Evolutionary conservation across 106 monocot species (phyloP), one percentile per base, ranked within the genome.

Genomic region (Dendrobium huoshanense): DNA sequence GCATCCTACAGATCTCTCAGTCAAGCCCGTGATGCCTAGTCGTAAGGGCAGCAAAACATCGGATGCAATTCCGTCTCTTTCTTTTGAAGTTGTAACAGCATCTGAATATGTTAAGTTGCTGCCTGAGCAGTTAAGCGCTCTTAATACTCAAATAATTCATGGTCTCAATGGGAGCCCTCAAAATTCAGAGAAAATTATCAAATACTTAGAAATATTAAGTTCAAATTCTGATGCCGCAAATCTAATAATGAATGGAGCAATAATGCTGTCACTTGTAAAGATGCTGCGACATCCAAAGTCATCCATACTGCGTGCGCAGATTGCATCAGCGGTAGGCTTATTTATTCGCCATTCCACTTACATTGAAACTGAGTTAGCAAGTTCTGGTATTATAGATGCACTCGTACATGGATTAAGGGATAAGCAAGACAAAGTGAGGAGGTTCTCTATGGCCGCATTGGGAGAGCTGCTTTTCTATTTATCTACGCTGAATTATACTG

Each of bases 401-500:
- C 77, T 99, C 41, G 81, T 79, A 55, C 87, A 91, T 91, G 93
- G 99, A 4, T 80, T 99, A 80, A 95, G 99, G 79, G 99, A 99
- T 55, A 95, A 93, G 78, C 87, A 90, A n/a, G 95, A 99, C 68
- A 93, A 92, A 84, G 81, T 95, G 43, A 93, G 99, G 85, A 91
- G 95, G 77, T 93, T 88, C 45, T 99, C 83, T 77, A 99, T 99
- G 99, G 95, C 93, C 86, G 92, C 95, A 75, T 81, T 99, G 42
- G 99, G 99, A 41, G 99, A 99, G 67, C 79, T 99, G 80, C 81
- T 99, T 17, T 99, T 95, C 86, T 99, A 99, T 82, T 91, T 99
- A 76, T 93, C 95, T 79, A 95, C 99, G 44, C 90, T 90, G 64
- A 82, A 58, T 82, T 93, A 88, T 77, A 79, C 84, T 20, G 67